Conservation (phyloP, 331 rosid genomes). For the Malus hybrid region DNA sequence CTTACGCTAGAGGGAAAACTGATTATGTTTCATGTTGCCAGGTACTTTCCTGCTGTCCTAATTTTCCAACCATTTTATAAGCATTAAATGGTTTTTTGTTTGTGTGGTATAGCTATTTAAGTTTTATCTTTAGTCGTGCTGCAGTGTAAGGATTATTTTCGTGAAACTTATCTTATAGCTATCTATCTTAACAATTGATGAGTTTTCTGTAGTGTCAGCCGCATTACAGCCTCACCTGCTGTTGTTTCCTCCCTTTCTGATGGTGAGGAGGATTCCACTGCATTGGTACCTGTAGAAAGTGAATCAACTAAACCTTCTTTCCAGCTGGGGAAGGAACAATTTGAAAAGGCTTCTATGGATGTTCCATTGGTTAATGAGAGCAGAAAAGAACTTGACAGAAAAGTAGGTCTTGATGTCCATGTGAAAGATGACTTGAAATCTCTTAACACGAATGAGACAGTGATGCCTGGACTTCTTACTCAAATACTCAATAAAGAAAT, state of each 20-base stretch:
- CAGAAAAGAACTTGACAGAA: constrained; percentile 17
- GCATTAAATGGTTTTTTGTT: constrained; percentile 3
- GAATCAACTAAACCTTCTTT: constrained; percentile 2
- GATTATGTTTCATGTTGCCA: constrained; percentile 71
- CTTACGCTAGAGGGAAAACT: constrained; percentile 86
- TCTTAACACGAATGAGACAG: constrained; percentile 23
- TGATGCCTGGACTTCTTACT: constrained; percentile 15
- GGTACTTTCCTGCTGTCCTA: constrained; percentile 37
- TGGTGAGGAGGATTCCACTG: constrained; percentile 33
- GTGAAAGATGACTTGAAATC: constrained; percentile 6
- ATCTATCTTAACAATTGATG: constrained; percentile 14
- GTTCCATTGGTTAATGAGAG: constrained; percentile 18
- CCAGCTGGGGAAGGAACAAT: constrained; percentile 26
- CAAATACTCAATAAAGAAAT: too few relatives aligned
- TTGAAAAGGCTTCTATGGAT: constrained; percentile 20
- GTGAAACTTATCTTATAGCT: background rate
- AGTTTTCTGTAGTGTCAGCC: constrained; percentile 39
- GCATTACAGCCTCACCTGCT: constrained; percentile 30
- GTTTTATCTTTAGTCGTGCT: constrained; percentile 3
- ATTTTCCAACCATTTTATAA: background rate
- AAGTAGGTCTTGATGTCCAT: constrained; percentile 12
- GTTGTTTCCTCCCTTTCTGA: constrained; percentile 34
- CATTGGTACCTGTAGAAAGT: constrained; percentile 15
- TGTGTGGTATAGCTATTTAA: background rate
- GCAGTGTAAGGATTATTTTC: background rate